Evolutionary conservation across 441 rosid species (phyloP).

Genomic region (Arabidopsis lyrata): DNA sequence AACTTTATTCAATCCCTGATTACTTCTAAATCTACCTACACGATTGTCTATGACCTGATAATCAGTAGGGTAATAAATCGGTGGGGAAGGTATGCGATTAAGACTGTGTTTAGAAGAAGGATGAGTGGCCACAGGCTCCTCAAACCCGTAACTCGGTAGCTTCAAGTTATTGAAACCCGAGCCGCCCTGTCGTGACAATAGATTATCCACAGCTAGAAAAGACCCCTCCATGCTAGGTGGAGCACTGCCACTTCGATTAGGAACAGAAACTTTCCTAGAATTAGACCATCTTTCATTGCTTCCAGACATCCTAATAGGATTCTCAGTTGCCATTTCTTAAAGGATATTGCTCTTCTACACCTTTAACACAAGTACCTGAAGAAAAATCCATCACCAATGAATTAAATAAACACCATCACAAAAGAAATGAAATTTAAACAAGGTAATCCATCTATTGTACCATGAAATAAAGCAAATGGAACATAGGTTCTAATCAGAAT

Average conservation of each 20-base stretch:
- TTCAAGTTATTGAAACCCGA: conserved; percentile 32
- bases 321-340: conserved; percentile 62
- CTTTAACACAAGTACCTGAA: conserved; percentile 26
- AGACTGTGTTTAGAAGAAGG: conserved; percentile 47
- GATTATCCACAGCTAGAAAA: conserved; percentile 53
- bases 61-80: conserved; percentile 49
- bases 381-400: not conserved
- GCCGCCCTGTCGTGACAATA: conserved; percentile 49
- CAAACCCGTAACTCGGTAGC: conserved; percentile 44
- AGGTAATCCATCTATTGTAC: conserved; percentile 9
- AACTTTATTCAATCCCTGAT: conserved; percentile 46
- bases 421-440: not conserved
- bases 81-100: conserved; percentile 56
- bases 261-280: conserved; percentile 47
- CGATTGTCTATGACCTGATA: conserved; percentile 38
- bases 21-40: conserved; percentile 52
- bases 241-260: conserved; percentile 73
- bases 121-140: conserved; percentile 45
- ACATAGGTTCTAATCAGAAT: not conserved
- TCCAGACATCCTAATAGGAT: conserved; percentile 56
- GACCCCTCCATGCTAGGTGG: conserved; percentile 79
- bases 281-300: conserved; percentile 52
- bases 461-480: conserved; percentile 23
- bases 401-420: not conserved
- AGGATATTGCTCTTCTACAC: conserved; percentile 18